phyloP scores from a whole-genome alignment of 2,329 filamentous ascomycete species.

The Fusarium pininemorale region DNA sequence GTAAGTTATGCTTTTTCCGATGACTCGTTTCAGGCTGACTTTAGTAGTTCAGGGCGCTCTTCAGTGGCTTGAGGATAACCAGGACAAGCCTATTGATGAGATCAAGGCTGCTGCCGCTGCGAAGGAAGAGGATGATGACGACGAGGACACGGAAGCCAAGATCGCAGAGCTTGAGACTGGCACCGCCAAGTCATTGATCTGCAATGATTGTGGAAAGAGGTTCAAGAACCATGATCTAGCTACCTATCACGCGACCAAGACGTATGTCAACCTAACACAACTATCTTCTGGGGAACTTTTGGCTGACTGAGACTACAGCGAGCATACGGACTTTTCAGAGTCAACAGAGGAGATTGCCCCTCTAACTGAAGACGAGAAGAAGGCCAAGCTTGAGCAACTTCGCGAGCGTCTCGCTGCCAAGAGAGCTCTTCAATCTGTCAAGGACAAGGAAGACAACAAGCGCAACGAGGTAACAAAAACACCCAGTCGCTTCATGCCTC shows the following conservation, averaged over 20 bases:
- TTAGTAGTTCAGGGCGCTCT: slow-evolving; percentile 83
- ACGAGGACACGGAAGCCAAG: slow-evolving; percentile 59
- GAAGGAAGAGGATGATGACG: slow-evolving; percentile 60
- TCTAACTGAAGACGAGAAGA: slow-evolving; percentile 91
- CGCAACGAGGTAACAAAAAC: slow-evolving; percentile 76
- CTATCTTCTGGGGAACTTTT: background rate
- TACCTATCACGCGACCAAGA: slow-evolving; percentile 90
- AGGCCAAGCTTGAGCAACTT: slow-evolving; percentile 78
- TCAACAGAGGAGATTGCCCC: slow-evolving; percentile 92
- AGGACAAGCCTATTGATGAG: slow-evolving; percentile 86
- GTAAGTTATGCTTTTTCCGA: slow-evolving; percentile 59
- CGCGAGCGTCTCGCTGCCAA: slow-evolving; percentile 77
- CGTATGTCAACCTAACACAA: slow-evolving; percentile 55
- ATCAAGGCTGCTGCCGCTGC: slow-evolving; percentile 64
- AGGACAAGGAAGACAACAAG: slow-evolving; percentile 84
- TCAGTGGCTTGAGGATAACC: slow-evolving; percentile 93
- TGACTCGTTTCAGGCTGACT: slow-evolving; percentile 4
- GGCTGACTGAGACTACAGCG: slow-evolving; percentile 53
- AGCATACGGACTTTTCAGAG: slow-evolving; percentile 90
- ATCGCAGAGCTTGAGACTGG: slow-evolving; percentile 75
- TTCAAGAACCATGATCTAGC: slow-evolving; percentile 85
- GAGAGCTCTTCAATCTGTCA: slow-evolving; percentile 70
- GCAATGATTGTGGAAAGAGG: slow-evolving; percentile 94
- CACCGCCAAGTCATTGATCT: slow-evolving; percentile 83
- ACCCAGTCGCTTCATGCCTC: background rate